A percentile compares a stretch with the other conserved stretches of the same genome.
These are phyloP conservation scores for Pythium grandisporangium DNA, from an alignment of 352 stramenopile species.

Conservation along the genomic window DNA sequence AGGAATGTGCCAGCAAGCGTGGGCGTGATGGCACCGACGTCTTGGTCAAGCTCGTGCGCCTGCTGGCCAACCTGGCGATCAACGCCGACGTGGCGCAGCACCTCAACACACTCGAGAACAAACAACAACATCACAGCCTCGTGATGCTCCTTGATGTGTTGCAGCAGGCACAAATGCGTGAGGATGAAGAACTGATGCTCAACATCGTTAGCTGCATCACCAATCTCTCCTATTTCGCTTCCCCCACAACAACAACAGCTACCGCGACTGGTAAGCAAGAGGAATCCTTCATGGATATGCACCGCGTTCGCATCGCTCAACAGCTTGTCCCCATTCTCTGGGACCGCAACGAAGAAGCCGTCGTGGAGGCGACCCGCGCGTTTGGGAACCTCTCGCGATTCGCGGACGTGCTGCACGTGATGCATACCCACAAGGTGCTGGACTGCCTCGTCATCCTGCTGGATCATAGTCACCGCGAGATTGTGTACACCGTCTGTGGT, in stretches of 20 bases:
- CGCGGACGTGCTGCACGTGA: slow-evolving; percentile 42
- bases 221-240: slow-evolving; percentile 77
- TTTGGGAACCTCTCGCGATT: slow-evolving; percentile 84
- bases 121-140: too few relatives aligned
- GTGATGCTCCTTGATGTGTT: slow-evolving; percentile 33
- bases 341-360: slow-evolving; percentile 71
- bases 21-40: slow-evolving; percentile 25
- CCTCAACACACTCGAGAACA: slow-evolving; percentile 22
- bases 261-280: too few relatives aligned
- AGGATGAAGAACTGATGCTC: slow-evolving; percentile 80
- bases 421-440: slow-evolving; percentile 50
- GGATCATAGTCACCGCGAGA: slow-evolving; percentile 64
- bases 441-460: slow-evolving; percentile 68
- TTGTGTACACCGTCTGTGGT: slow-evolving; percentile 72
- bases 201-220: slow-evolving; percentile 85
- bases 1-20: not conserved
- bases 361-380: slow-evolving; percentile 70
- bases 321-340: slow-evolving; percentile 43
- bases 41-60: slow-evolving; percentile 72
- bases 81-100: slow-evolving; percentile 44
- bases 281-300: slow-evolving; percentile 42
- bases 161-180: slow-evolving; percentile 14
- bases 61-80: slow-evolving; percentile 79
- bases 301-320: slow-evolving; percentile 27
- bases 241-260: not conserved